A percentile compares a stretch with the other conserved stretches of the same genome.
Conservation (phyloP, 805 yeast genomes). For the Hanseniaspora mollemarum region DNA sequence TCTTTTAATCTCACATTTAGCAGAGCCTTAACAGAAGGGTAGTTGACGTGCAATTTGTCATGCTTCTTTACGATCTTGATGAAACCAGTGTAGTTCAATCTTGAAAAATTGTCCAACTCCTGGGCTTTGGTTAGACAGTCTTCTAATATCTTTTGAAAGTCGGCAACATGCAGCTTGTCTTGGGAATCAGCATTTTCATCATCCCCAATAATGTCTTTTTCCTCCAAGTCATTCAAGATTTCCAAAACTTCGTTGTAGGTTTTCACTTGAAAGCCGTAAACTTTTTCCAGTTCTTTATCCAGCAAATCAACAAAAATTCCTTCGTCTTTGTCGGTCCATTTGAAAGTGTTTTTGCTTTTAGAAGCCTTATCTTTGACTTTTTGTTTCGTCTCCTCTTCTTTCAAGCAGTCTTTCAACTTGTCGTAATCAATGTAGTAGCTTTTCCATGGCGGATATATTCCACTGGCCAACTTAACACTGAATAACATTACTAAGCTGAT, state of each 20-base stretch:
- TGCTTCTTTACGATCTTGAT: slow-evolving; percentile 91
- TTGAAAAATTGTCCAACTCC: slow-evolving; percentile 77
- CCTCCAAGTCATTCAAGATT: slow-evolving; percentile 53
- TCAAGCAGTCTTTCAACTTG: slow-evolving; percentile 50
- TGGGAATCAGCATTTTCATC: slow-evolving; percentile 35
- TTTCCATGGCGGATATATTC: slow-evolving; percentile 82
- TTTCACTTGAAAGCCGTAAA: slow-evolving; percentile 55
- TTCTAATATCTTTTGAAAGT: slow-evolving; percentile 61
- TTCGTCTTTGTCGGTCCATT: slow-evolving; percentile 65
- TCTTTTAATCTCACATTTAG: slow-evolving; percentile 76
- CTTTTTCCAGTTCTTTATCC: slow-evolving; percentile 65
- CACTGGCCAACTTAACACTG: slow-evolving; percentile 70
- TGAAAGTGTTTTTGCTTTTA: slow-evolving; percentile 18
- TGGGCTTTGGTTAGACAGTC: slow-evolving; percentile 62
- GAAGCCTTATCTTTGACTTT: slow-evolving; percentile 19
- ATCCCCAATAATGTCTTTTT: slow-evolving; percentile 19
- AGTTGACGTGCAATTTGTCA: slow-evolving; percentile 76
- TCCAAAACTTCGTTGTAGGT: slow-evolving; percentile 60
- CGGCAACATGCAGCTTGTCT: slow-evolving; percentile 42
- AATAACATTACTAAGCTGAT: slow-evolving; percentile 50
- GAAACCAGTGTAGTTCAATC: slow-evolving; percentile 91
- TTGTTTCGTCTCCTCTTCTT: slow-evolving; percentile 46
- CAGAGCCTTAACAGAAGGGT: slow-evolving; percentile 74
- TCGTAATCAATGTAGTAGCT: slow-evolving; percentile 58
- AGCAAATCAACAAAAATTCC: slow-evolving; percentile 52